Percentiles rank a stretch among this genome's conserved stretches.
Evolutionary conservation across 2,329 filamentous ascomycete genomes (phyloP).

Genomic region (Stagonosporopsis tanaceti): DNA sequence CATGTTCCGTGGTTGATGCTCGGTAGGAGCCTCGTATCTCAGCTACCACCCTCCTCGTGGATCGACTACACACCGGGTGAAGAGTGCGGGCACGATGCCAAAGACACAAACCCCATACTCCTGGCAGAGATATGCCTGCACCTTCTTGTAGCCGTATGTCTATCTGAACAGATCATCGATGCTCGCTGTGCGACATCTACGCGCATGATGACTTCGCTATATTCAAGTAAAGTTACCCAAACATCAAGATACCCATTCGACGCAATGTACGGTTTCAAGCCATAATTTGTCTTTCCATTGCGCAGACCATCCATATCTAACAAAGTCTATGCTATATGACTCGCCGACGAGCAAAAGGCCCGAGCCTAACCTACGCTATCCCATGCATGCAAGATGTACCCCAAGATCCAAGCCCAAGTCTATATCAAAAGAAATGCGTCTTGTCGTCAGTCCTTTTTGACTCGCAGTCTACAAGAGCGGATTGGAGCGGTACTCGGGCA

Average conservation of each 20-base stretch:
- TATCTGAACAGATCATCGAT: background rate
- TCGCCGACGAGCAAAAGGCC: slow-evolving; percentile 23
- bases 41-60: slow-evolving; percentile 7
- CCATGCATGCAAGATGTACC: slow-evolving; percentile 16
- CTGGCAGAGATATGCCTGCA: background rate
- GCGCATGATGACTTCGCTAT: background rate
- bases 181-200: background rate
- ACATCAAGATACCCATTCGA: slow-evolving; percentile 1
- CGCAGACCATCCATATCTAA: slow-evolving; percentile 12
- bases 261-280: background rate
- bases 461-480: slow-evolving; percentile 64
- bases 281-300: slow-evolving; percentile 8
- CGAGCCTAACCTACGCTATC: slow-evolving; percentile 27
- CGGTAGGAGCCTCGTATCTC: slow-evolving; percentile 37
- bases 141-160: background rate
- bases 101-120: background rate
- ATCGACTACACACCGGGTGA: background rate
- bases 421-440: slow-evolving; percentile 13
- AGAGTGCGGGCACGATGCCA: background rate
- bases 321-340: slow-evolving; percentile 35
- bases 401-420: slow-evolving; percentile 16
- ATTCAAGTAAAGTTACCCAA: background rate
- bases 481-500: slow-evolving; percentile 70
- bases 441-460: background rate
- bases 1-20: slow-evolving; percentile 37